phyloP scores from a whole-genome alignment of 2,329 filamentous ascomycete genomes.

The Madurella mycetomatis region DNA sequence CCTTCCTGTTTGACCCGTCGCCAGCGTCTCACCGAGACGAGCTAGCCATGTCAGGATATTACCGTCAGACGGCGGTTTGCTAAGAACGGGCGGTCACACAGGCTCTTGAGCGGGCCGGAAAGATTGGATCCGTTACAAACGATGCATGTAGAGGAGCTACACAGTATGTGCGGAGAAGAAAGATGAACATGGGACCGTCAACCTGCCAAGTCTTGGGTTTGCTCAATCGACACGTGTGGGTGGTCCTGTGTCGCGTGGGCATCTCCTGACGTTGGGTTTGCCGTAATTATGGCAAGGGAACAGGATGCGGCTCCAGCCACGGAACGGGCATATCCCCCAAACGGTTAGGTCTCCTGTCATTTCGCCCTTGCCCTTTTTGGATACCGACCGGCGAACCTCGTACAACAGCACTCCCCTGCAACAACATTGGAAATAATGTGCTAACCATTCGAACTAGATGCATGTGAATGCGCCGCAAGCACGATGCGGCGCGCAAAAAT shows the following conservation, averaged over 20 bases:
- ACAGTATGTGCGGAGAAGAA: background rate
- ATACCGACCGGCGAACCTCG: background rate
- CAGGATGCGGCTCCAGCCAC: background rate
- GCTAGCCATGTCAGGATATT: no score
- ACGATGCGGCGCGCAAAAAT: background rate
- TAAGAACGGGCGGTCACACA: no score
- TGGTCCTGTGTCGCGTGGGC: slow-evolving; percentile 1
- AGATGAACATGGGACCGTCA: background rate
- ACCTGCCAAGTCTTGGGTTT: background rate
- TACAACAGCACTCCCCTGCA: no score
- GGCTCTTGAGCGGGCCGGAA: no score
- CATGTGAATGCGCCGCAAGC: background rate
- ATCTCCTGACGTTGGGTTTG: slow-evolving; percentile 1
- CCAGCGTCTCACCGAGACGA: no score
- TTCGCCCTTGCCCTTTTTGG: background rate
- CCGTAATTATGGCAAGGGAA: background rate
- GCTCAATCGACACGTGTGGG: no score
- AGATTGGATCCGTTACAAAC: background rate
- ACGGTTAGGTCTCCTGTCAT: background rate
- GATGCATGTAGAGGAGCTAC: no score
- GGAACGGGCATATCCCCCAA: background rate
- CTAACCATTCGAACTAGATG: no score
- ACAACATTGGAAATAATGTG: no score
- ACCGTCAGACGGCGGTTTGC: no score
- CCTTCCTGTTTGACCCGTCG: slow-evolving; percentile 1